Base-by-base conservation (phyloP, 1,284 basidiomycete species). In the Malassezia cuniculi region DNA sequence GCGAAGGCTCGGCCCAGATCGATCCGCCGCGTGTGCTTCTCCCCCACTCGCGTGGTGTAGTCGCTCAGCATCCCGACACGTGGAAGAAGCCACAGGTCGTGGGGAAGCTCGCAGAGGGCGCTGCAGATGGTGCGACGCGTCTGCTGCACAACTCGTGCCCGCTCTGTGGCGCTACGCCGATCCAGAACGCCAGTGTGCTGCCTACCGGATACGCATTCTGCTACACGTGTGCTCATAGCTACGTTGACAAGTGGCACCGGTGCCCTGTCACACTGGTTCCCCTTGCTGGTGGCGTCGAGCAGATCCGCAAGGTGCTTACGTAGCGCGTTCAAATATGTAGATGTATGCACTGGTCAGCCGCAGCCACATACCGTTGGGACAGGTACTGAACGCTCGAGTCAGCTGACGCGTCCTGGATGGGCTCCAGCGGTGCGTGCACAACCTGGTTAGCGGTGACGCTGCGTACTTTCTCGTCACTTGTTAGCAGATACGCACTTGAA, bases 151-250 rank as follows among this genome's bases (percentile, higher is more conserved):
- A 83, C 60, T 85, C 86, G 5, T 95, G 90, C 69, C 82, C 84
- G 9, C 69, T 95, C 21, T 95, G 89, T 69, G 74, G 73, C 27
- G 73, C 76, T 21, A 34, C 57, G 15, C 68, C 70, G 34, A 78
- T 93, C 43, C 78, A 78, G 61, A 95, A 95, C 63, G 82, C 89
- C 22, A 89, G 85, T 12, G 82, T 85, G 18, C 69, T 95, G 29
- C 84, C 86, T 7, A 83, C 80, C 20, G 89, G 93, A 31, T 94
- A 89, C 73, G 85, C 94, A 6, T 90, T 85, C 61, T 94, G 90
- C 70, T 97, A 93, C 69, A 79, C 82, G 28, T 95, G 90, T 69
- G 80, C 81, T 36, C 80, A 82, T 72, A 79, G 80, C 44, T 78
- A 85, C 55, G 79, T 94, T 32, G 78, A 83, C 66, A 77, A 78